A percentile compares a stretch with the other conserved stretches of the same genome.
phyloP scores from a whole-genome alignment of 352 stramenopile species.

The Phytophthora foliorum region DNA sequence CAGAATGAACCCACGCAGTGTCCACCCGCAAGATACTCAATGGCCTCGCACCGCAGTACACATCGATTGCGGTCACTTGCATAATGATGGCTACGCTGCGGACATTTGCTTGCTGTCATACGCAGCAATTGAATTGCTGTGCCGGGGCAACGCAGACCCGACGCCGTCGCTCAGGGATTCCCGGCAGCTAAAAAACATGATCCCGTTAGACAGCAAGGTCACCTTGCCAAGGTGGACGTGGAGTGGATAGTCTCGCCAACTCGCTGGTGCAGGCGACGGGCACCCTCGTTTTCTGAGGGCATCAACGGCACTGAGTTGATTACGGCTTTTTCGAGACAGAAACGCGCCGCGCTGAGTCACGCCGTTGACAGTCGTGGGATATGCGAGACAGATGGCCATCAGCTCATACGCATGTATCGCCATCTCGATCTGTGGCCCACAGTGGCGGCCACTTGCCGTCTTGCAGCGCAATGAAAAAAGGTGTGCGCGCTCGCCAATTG shows the following conservation, averaged over 20 bases:
- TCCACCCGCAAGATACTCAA: conserved; percentile 32
- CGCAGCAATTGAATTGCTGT: conserved; percentile 30
- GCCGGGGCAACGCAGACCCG: conserved; percentile 26
- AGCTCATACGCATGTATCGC: conserved; percentile 18
- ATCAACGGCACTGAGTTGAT: conserved; percentile 16
- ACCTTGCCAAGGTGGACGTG: no score
- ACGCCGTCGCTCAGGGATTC: conserved; percentile 19
- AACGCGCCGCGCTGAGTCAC: neutral
- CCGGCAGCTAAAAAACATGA: conserved; percentile 19
- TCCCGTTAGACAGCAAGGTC: conserved; percentile 35
- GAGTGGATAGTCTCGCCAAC: conserved; percentile 19
- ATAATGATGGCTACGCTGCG: conserved; percentile 13
- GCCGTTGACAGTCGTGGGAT: conserved; percentile 33
- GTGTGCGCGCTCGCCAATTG: neutral
- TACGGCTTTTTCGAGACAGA: conserved; percentile 1
- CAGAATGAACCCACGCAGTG: conserved; percentile 18
- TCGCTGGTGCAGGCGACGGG: conserved; percentile 8
- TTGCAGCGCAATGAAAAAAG: no score
- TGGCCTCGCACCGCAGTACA: conserved; percentile 24
- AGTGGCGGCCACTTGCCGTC: no score
- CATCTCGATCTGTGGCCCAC: no score
- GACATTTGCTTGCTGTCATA: conserved; percentile 27
- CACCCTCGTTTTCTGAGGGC: neutral
- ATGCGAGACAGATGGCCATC: conserved; percentile 14
- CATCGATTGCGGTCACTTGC: conserved; percentile 16